These are phyloP conservation scores for Pythium rhizo-oryzae DNA, from an alignment of 352 stramenopile genomes.

Conservation along the genomic window DNA sequence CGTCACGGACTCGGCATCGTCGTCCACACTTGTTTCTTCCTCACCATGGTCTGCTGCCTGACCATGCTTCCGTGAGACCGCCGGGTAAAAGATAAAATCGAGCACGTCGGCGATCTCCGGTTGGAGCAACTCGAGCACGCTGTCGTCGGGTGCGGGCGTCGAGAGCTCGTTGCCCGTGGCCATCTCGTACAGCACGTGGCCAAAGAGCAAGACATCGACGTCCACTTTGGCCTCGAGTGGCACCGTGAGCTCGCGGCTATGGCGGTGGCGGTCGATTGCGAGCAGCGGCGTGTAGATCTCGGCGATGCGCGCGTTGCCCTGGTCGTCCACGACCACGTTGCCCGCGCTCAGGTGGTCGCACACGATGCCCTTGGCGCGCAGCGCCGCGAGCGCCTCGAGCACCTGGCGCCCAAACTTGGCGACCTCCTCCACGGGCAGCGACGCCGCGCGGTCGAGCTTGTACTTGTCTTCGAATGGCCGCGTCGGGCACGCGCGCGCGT, in stretches of 20 bases:
- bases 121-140: constrained; percentile 51
- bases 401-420: constrained; percentile 63
- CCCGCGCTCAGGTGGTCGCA: constrained; percentile 69
- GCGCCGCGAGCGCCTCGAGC: constrained; percentile 51
- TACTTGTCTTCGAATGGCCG: constrained; percentile 64
- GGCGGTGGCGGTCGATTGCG: constrained; percentile 55
- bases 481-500: constrained; percentile 38
- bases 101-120: constrained; percentile 65
- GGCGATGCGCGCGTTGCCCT: constrained; percentile 52
- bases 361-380: constrained; percentile 63
- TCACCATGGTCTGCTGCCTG: background rate
- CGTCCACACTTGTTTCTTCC: background rate
- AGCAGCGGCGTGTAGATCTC: constrained; percentile 73
- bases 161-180: constrained; percentile 62
- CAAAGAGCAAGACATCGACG: constrained; percentile 71
- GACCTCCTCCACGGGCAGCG: constrained; percentile 50
- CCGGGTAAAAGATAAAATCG: constrained; percentile 53
- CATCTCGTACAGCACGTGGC: constrained; percentile 81
- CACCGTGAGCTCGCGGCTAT: constrained; percentile 57
- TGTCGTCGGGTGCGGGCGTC: constrained; percentile 42
- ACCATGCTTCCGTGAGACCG: background rate
- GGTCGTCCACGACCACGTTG: constrained; percentile 64
- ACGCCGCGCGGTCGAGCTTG: constrained; percentile 34
- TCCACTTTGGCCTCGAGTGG: constrained; percentile 65
- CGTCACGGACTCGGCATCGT: constrained; percentile 5